phyloP scores from a whole-genome alignment of 2,329 filamentous ascomycete species.

The Furcasterigmium sp. region DNA sequence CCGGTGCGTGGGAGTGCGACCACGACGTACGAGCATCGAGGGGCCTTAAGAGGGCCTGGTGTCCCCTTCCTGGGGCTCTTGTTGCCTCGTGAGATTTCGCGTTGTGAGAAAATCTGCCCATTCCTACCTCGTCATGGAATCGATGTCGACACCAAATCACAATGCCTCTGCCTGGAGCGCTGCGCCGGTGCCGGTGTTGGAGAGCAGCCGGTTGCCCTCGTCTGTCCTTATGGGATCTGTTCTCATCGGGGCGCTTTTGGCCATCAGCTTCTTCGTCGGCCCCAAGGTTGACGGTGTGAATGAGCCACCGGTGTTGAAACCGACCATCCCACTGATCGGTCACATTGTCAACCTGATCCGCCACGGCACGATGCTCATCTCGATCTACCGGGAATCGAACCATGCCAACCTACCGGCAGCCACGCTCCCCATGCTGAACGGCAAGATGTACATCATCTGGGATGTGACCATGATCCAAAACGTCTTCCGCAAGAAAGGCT shows the following conservation, averaged over 20 bases:
- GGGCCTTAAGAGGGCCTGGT: too few relatives aligned
- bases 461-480: slow-evolving; percentile 30
- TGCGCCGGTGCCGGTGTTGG: background rate
- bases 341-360: slow-evolving; percentile 38
- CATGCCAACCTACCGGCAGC: slow-evolving; percentile 27
- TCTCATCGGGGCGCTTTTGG: background rate
- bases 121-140: too few relatives aligned
- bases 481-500: slow-evolving; percentile 30
- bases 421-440: slow-evolving; percentile 37
- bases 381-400: background rate
- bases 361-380: slow-evolving; percentile 6
- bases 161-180: background rate
- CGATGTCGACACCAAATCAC: background rate
- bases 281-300: slow-evolving; percentile 15
- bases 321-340: slow-evolving; percentile 37
- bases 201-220: background rate
- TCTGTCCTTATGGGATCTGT: background rate
- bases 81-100: too few relatives aligned
- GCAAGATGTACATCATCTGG: slow-evolving; percentile 38
- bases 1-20: too few relatives aligned
- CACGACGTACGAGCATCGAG: too few relatives aligned
- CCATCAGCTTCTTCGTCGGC: background rate
- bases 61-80: too few relatives aligned
- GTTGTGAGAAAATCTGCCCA: too few relatives aligned
- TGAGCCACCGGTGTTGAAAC: slow-evolving; percentile 37